Conservation (phyloP, 257 asterid genomes). For the Euphrasia confusa region DNA sequence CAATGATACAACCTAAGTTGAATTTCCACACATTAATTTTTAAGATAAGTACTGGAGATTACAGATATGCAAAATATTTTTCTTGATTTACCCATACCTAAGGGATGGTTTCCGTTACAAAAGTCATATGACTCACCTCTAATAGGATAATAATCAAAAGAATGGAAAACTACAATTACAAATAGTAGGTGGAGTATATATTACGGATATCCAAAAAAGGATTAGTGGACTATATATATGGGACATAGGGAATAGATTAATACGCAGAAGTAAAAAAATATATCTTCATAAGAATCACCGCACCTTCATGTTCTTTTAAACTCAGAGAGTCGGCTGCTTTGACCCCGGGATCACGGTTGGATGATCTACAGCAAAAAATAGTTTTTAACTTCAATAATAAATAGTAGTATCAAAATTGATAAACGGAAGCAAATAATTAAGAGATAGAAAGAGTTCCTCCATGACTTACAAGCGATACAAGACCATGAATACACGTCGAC, state of each 20-base stretch:
- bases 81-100: no score
- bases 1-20: no score
- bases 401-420: background rate
- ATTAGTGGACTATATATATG: no score
- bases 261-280: conserved; percentile 3
- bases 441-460: conserved; percentile 5
- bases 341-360: conserved; percentile 88
- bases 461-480: conserved; percentile 79
- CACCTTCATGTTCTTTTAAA: conserved; percentile 73
- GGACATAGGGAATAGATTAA: background rate
- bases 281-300: conserved; percentile 8
- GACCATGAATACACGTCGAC: conserved; percentile 86
- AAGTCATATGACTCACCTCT: no score
- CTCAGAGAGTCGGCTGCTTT: conserved; percentile 67
- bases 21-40: no score
- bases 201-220: no score
- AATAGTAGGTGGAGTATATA: no score
- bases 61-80: no score
- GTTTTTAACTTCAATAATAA: conserved; percentile 16
- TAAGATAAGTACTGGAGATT: no score
- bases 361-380: conserved; percentile 47
- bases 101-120: no score
- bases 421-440: background rate
- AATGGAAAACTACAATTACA: no score
- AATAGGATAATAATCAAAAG: no score